Conservation (phyloP, 371 early-diverging fungal genomes). For the Mucor racemosus region DNA sequence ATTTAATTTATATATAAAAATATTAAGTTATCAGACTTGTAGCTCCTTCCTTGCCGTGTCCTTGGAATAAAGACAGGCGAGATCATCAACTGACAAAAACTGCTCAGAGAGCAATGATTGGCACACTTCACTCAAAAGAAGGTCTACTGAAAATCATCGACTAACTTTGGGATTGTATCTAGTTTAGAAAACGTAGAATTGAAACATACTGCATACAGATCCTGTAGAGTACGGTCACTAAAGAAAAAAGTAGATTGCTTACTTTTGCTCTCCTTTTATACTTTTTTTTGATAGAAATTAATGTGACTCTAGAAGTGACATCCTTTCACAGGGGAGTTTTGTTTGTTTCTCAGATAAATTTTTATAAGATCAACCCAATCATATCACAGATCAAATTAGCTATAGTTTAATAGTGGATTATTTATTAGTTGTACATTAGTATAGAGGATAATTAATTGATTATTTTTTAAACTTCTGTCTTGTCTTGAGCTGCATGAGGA, state of each 20-base stretch:
- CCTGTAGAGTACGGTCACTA: slow-evolving; percentile 61
- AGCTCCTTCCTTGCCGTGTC: slow-evolving; percentile 49
- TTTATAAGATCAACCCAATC: neutral
- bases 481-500: slow-evolving; percentile 1
- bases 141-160: slow-evolving; percentile 49
- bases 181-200: slow-evolving; percentile 56
- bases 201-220: slow-evolving; percentile 60
- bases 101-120: slow-evolving; percentile 26
- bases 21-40: slow-evolving; percentile 49
- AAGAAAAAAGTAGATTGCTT: slow-evolving; percentile 37
- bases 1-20: neutral
- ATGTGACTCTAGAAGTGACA: neutral
- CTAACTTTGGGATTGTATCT: slow-evolving; percentile 51
- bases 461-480: neutral
- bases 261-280: slow-evolving; percentile 29
- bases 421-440: neutral
- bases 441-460: neutral
- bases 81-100: slow-evolving; percentile 51
- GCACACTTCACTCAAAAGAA: slow-evolving; percentile 56
- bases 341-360: too few species aligned
- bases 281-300: slow-evolving; percentile 15
- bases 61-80: slow-evolving; percentile 50
- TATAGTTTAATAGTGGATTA: neutral
- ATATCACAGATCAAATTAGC: neutral
- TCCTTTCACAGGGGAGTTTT: too few species aligned